Base-by-base conservation (phyloP, 2,329 filamentous ascomycete species). In the Moelleriella libera region DNA sequence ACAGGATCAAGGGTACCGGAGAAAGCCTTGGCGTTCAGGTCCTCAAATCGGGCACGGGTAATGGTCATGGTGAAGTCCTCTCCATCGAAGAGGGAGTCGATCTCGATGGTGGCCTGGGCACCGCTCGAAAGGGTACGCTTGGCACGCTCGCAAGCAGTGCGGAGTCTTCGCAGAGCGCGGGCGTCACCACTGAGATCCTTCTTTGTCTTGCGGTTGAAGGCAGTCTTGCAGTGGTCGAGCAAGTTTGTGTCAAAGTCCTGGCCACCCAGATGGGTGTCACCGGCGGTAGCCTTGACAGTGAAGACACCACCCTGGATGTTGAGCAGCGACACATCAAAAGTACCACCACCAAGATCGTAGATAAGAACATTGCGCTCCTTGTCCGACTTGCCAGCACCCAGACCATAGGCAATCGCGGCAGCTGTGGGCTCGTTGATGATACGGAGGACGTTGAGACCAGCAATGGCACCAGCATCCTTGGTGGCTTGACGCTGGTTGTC, bases 391-490 rank as follows among this genome's bases (percentile, higher is more conserved):
- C 88, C 88, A 58, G 87, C 78, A 64, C 89, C 89, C 52, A 98
- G 85, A 80, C 92, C 92, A 71, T 98, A 98, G 61, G 92, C 92
- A 62, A 97, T 97, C 60, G 92, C 92, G 53, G 92, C 92, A 58
- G 92, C 92, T 54, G 92, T 98, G 52, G 92, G 92, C 78, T 98
- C 92, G 82, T 98, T 98, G 76, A 98, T 97, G 75, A 98, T 97
- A 80, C 92, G 89, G 70, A 98, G 89, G 59, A 98, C 88, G 74
- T 97, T 96, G 54, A 98, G 83, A 60, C 90, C 92, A 63, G 90
- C 75, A 65, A 98, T 98, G 68, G 90, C 85, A 83, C 92, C 92
- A 57, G 92, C 92, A 66, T 97, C 92, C 83, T 97, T 97, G 74
- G 92, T 98, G 57, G 92, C 87, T 75, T 97, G 92, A 74, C 92